Conservation (phyloP, 2,329 filamentous ascomycete species). For the Emmonsia crescens region DNA sequence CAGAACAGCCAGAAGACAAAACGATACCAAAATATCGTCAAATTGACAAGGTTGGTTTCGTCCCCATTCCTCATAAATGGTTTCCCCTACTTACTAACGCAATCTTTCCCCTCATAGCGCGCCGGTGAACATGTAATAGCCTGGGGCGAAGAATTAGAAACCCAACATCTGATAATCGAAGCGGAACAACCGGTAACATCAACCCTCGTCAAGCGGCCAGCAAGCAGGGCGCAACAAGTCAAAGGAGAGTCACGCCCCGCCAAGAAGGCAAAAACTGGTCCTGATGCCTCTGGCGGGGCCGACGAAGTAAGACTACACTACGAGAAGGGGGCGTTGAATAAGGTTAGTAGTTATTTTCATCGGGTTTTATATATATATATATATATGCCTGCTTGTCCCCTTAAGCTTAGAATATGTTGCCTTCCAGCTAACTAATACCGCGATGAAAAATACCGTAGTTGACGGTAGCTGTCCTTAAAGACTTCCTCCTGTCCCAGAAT, state of each 20-base stretch:
- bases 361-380: neutral
- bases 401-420: neutral
- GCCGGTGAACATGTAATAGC: slow-evolving; percentile 67
- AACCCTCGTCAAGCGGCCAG: slow-evolving; percentile 39
- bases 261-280: slow-evolving; percentile 39
- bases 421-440: slow-evolving; percentile 1
- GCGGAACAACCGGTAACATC: slow-evolving; percentile 32
- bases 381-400: neutral
- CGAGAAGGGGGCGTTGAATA: slow-evolving; percentile 34
- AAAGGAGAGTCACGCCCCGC: slow-evolving; percentile 20
- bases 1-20: slow-evolving; percentile 61
- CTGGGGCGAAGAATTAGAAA: slow-evolving; percentile 60
- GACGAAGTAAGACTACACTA: slow-evolving; percentile 32
- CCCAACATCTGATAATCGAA: slow-evolving; percentile 41
- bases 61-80: neutral
- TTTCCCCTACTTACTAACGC: neutral
- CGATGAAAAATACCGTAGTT: slow-evolving; percentile 21
- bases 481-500: slow-evolving; percentile 35
- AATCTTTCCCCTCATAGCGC: slow-evolving; percentile 35
- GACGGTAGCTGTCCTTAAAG: slow-evolving; percentile 37
- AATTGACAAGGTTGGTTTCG: slow-evolving; percentile 58
- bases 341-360: slow-evolving; percentile 23
- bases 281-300: slow-evolving; percentile 16
- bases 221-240: slow-evolving; percentile 18
- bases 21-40: slow-evolving; percentile 76